Evolutionary conservation across 1,284 basidiomycete genomes (phyloP).

Genomic region (Rhodotorula sp.): DNA sequence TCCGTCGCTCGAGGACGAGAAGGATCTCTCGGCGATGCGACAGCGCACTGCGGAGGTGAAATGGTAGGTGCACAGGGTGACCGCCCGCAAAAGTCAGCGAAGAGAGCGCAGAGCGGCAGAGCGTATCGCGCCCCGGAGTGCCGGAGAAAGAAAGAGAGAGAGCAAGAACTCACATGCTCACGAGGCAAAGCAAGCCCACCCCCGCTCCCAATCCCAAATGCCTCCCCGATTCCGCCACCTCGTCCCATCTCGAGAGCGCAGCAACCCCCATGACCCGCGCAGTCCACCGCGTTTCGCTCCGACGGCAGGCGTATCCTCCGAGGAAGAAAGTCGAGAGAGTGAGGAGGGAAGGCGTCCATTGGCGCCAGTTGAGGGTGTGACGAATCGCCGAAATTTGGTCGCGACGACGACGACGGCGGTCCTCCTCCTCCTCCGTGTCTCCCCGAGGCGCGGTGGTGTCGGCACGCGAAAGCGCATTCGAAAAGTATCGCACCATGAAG

Average conservation of each 20-base stretch:
- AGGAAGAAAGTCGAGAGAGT: conserved; percentile 14
- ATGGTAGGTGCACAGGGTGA: too few species aligned
- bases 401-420: background rate
- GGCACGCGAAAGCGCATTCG: background rate
- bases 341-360: conserved; percentile 16
- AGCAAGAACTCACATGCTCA: conserved; percentile 26
- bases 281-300: conserved; percentile 23
- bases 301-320: conserved; percentile 4
- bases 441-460: background rate
- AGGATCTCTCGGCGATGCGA: conserved; percentile 2
- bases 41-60: background rate
- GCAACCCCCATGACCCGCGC: background rate
- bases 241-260: background rate
- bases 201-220: conserved; percentile 29
- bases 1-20: background rate
- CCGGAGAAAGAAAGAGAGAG: too few species aligned
- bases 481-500: conserved; percentile 35
- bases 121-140: too few species aligned
- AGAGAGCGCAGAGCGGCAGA: too few species aligned
- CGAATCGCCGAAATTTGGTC: too few species aligned
- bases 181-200: conserved; percentile 28
- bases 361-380: background rate
- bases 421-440: background rate
- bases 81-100: background rate
- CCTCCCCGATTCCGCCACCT: background rate